These are phyloP conservation scores for Boletus sp. DNA, from an alignment of 768 basidiomycete genomes.

Conservation along the genomic window DNA sequence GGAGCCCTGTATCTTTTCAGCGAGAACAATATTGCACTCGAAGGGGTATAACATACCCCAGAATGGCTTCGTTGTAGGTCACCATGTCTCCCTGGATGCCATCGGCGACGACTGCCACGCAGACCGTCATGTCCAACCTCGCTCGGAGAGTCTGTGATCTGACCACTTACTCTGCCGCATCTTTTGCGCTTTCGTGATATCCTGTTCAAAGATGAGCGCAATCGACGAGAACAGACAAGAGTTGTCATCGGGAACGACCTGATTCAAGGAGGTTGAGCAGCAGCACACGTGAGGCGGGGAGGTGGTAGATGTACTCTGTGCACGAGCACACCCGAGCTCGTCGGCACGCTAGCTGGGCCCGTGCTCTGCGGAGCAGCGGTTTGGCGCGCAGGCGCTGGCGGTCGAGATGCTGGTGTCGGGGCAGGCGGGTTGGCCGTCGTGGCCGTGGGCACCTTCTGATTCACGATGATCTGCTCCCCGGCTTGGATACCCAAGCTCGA, in stretches of 20 bases:
- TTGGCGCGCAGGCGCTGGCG: conserved; percentile 15
- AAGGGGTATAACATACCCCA: conserved; percentile 57
- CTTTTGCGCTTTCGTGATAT: conserved; percentile 62
- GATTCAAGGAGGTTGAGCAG: neutral
- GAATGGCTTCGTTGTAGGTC: conserved; percentile 80
- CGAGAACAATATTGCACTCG: neutral
- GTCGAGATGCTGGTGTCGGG: conserved; percentile 11
- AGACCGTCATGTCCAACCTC: conserved; percentile 5
- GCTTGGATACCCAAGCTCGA: conserved; percentile 70
- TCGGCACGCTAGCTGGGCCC: conserved; percentile 59
- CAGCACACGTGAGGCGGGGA: neutral
- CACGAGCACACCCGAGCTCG: conserved; percentile 65
- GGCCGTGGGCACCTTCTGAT: conserved; percentile 32
- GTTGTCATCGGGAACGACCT: conserved; percentile 97
- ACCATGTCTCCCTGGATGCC: conserved; percentile 70
- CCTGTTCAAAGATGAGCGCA: conserved; percentile 83
- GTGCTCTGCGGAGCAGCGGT: conserved; percentile 12
- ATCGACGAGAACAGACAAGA: conserved; percentile 90
- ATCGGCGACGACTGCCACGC: conserved; percentile 72
- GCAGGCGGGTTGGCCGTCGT: conserved; percentile 6
- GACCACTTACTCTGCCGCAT: conserved; percentile 67
- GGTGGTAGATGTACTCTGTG: conserved; percentile 51
- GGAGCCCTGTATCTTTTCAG: conserved; percentile 39
- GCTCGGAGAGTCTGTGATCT: neutral
- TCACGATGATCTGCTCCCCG: conserved; percentile 89